Base-by-base conservation (phyloP, 1,139 yeast genomes). In the Suhomyces taliae region DNA sequence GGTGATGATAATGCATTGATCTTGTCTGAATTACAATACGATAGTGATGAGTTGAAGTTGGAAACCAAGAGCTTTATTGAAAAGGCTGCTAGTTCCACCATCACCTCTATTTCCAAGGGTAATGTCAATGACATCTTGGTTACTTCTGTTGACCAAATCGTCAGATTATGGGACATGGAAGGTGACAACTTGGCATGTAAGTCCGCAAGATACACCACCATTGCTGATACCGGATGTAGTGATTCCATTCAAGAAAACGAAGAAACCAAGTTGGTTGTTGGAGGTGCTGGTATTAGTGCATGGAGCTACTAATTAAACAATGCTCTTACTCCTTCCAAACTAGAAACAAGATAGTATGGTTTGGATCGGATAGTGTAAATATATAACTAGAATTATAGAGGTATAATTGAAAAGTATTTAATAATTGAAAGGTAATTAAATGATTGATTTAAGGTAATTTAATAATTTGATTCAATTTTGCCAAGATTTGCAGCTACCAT, bases 1-100 rank as follows among this genome's bases (percentile, higher is more conserved):
- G 98, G 99, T 46, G 99, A 93, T 63, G 99, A 93, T 58, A 91
- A 91, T 65, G 85, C 90, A 0, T 62, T 91, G 8, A 74, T 76
- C 0, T 62, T 81, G 3, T 74, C 81, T 2, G 55, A 57, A 24
- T 62, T 85, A 32, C 42, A 44, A 2, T 53, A 55, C 3, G 55
- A 49, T 0, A 40, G 35, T 0, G 56, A 37, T 1, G 48, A 48
- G 5, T 53, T 66, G 2, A 43, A 39, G 0, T 58, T 71, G 24
- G 54, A 56, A 2, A 57, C 69, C 0, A 50, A 61, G 1, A 59
- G 74, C 1, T 74, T 76, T 49, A 62, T 68, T 2, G 71, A 70
- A 11, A 65, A 69, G 34, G 97, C 96, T 0, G 97, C 96, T 4
- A 81, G 97, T 0, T 86, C 97, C 0, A 88, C 97, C 0, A 83